phyloP scores from a whole-genome alignment of 148 eudicot genomes.

The Polygonum aviculare region DNA sequence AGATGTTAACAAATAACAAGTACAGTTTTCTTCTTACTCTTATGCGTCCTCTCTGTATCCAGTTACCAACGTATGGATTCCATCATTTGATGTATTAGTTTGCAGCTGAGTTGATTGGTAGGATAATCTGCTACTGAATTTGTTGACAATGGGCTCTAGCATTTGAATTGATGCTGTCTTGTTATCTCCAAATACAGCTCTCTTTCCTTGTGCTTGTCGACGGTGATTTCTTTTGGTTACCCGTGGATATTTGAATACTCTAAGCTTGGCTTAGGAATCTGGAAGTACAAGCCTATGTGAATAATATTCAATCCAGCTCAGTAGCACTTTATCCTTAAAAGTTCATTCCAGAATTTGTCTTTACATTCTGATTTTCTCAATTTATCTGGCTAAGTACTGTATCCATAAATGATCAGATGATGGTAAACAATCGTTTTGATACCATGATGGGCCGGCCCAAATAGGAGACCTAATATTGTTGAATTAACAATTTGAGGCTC shows the following conservation, averaged over 20 bases:
- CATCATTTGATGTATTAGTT: background rate
- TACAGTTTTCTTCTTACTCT: background rate
- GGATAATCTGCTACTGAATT: background rate
- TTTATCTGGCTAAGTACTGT: too few relatives aligned
- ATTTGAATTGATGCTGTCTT: background rate
- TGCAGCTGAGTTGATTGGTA: slow-evolving; percentile 1
- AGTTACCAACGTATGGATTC: background rate
- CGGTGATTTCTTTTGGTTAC: too few relatives aligned
- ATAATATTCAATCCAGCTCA: too few relatives aligned
- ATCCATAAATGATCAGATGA: too few relatives aligned
- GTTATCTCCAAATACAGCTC: background rate
- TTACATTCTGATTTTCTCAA: too few relatives aligned
- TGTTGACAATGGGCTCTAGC: background rate
- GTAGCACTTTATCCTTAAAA: too few relatives aligned
- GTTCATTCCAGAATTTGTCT: too few relatives aligned
- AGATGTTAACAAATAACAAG: background rate
- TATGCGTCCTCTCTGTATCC: background rate
- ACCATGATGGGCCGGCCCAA: background rate
- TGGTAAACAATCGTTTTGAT: too few relatives aligned
- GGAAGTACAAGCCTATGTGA: too few relatives aligned
- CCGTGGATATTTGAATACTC: too few relatives aligned
- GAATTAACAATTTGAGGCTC: background rate
- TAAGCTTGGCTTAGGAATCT: too few relatives aligned
- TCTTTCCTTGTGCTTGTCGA: background rate
- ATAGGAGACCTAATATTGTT: background rate